These are phyloP conservation scores for Silene conica DNA, from an alignment of 148 eudicot species.

Conservation along the genomic window DNA sequence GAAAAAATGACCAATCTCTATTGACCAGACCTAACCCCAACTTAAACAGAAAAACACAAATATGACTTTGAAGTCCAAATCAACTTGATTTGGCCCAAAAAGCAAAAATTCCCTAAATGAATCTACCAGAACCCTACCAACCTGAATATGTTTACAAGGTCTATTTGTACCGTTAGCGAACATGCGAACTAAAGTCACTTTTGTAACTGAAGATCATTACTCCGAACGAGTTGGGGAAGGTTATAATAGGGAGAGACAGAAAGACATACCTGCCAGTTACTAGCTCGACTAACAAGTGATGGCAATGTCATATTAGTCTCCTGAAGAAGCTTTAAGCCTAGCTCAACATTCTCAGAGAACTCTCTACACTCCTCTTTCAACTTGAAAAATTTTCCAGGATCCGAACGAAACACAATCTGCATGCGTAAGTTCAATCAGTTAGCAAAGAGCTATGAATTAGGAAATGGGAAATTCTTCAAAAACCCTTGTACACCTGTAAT, in stretches of 20 bases:
- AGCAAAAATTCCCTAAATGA: too few species aligned
- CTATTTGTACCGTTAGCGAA: too few species aligned
- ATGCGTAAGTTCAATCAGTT: conserved; percentile 12
- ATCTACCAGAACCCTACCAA: too few species aligned
- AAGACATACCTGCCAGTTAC: conserved; percentile 70
- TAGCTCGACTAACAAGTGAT: conserved; percentile 37
- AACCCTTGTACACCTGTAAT: neutral
- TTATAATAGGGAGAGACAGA: neutral
- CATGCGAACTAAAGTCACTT: neutral
- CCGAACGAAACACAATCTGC: conserved; percentile 72
- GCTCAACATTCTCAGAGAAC: conserved; percentile 34
- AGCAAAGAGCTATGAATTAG: conserved; percentile 5
- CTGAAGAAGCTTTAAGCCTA: conserved; percentile 27
- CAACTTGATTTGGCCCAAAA: too few species aligned
- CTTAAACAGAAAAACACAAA: too few species aligned
- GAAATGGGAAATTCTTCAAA: neutral
- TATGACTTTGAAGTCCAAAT: too few species aligned
- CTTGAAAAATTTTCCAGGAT: conserved; percentile 61
- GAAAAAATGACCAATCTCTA: too few species aligned
- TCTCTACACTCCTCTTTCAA: conserved; percentile 65
- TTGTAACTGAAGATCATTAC: neutral
- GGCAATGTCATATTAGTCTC: conserved; percentile 15
- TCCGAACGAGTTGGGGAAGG: neutral
- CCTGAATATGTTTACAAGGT: too few species aligned
- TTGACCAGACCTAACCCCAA: too few species aligned